Evolutionary conservation across 306 rosid genomes (phyloP).

Genomic region (Hippophae rhamnoides): DNA sequence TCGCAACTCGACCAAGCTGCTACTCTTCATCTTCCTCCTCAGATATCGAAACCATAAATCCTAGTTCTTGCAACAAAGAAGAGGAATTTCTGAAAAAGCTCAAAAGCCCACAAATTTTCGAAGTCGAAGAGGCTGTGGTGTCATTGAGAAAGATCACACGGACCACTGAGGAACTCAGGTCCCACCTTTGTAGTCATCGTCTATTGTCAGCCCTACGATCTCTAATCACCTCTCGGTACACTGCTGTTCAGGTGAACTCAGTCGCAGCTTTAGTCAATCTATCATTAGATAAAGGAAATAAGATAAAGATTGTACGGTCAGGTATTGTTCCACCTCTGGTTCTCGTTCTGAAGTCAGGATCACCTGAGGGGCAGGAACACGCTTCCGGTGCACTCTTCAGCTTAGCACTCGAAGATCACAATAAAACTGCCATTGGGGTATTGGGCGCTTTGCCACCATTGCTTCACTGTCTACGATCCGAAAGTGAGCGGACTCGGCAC

Average conservation of each 20-base stretch:
- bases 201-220: constrained; percentile 44
- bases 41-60: constrained; percentile 37
- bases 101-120: constrained; percentile 29
- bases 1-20: constrained; percentile 46
- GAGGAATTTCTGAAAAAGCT: constrained; percentile 40
- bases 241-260: constrained; percentile 52
- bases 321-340: constrained; percentile 77
- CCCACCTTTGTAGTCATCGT: constrained; percentile 38
- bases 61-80: constrained; percentile 28
- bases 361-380: constrained; percentile 73
- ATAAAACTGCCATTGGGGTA: constrained; percentile 76
- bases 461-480: constrained; percentile 48
- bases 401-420: constrained; percentile 58
- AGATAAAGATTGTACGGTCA: constrained; percentile 82
- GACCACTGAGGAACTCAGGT: constrained; percentile 45
- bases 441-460: constrained; percentile 72
- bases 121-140: constrained; percentile 48
- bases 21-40: constrained; percentile 47
- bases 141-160: constrained; percentile 50
- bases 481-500: constrained; percentile 63
- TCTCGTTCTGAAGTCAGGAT: constrained; percentile 52
- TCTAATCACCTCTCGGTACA: constrained; percentile 37
- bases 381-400: constrained; percentile 79
- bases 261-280: constrained; percentile 73
- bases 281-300: constrained; percentile 53